Evolutionary conservation across 495 filamentous ascomycete species (phyloP), one percentile per base, ranked within the genome.

Genomic region (Penicillium egyptiacum): DNA sequence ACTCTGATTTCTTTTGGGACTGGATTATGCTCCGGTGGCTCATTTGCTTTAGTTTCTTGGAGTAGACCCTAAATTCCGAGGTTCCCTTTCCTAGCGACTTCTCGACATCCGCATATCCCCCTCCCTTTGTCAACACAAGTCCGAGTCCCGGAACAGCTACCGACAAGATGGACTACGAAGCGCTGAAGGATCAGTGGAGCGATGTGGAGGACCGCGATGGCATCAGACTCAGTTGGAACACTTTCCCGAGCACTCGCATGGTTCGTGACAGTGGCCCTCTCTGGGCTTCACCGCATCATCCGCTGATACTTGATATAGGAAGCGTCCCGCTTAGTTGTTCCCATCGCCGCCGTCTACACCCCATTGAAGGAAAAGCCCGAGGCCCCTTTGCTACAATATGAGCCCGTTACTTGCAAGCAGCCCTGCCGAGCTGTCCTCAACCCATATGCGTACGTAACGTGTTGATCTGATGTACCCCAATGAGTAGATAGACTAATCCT

Each of bases 181-280:
- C 80, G 52, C 72, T 96, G 63, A 99, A 99, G 78, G 95, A 98
- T 74, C 88, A 91, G 79, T 99, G 95, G 95, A 89, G 89, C 65
- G 92, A 95, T 72, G 85, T 95, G 56, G 95, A 99, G 78, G 95
- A 99, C 62, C 85, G 91, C 45, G 95, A 99, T 87, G 95, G 95
- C 53, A 83, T 98, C 68, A 85, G 95, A 66, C 84, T 99, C 54
- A 97, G 94, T 75, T 99, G 95, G 95, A 99, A 99, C 70, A 96
- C 95, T 37, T 97, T 99, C 74, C 95, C 95, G 55, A 96, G 93
- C 80, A 90, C 92, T 70, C 92, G 95, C 69, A 96, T 99, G 88
- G 91, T 94, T 64, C 59, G 82, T 78, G 53, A 33, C 40, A 48
- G 22, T 37, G 22, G 8, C 11, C 17, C 23, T 19, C 10, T 37